Conservation (phyloP, 495 filamentous ascomycete species). For the Symbiotaphrina buchneri region DNA sequence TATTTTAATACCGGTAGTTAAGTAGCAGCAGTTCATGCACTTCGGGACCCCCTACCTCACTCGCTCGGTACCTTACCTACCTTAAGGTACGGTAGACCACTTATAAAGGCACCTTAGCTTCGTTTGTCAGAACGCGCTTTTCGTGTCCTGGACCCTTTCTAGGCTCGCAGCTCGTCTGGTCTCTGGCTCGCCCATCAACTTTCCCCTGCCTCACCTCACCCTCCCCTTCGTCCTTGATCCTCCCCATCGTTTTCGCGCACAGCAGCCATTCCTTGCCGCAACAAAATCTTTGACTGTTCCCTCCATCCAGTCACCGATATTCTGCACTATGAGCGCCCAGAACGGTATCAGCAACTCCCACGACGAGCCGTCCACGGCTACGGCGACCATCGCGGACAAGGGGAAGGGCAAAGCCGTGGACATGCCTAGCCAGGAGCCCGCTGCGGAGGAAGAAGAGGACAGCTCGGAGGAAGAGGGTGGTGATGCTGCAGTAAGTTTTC, state of each 20-base stretch:
- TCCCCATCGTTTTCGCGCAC: not conserved
- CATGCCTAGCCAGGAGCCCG: slow-evolving; percentile 27
- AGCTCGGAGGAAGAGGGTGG: slow-evolving; percentile 40
- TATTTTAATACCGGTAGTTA: no score
- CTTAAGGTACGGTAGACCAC: no score
- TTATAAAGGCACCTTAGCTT: no score
- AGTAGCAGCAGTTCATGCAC: no score
- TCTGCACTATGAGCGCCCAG: not conserved
- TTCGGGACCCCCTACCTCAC: no score
- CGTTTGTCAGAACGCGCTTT: no score
- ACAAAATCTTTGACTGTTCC: not conserved
- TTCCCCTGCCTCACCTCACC: no score
- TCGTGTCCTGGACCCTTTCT: no score
- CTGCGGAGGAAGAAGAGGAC: slow-evolving; percentile 44
- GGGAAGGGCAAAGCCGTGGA: slow-evolving; percentile 28
- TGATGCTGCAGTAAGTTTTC: slow-evolving; percentile 10
- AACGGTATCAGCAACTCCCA: not conserved
- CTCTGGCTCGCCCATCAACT: no score
- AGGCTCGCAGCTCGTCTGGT: no score
- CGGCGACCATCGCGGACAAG: slow-evolving; percentile 19
- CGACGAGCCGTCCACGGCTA: not conserved
- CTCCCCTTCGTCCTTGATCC: no score
- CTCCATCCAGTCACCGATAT: not conserved
- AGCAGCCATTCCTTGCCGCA: not conserved
- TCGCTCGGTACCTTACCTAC: no score